These are phyloP conservation scores for Linderniella brevidens DNA, from an alignment of 257 asterid genomes.

Conservation along the genomic window DNA sequence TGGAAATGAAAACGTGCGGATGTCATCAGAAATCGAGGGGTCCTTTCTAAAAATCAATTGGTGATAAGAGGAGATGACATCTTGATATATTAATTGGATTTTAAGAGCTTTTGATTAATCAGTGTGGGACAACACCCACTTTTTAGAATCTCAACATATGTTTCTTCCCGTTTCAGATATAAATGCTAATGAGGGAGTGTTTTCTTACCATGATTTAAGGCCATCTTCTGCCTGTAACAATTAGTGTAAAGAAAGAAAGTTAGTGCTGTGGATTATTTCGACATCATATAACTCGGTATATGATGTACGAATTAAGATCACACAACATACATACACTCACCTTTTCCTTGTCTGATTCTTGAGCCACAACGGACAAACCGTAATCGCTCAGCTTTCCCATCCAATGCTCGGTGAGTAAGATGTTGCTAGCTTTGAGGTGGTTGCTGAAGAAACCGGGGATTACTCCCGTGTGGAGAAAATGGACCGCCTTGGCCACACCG, in stretches of 20 bases:
- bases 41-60: not conserved
- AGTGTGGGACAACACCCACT: no score
- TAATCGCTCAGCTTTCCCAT: constrained; percentile 60
- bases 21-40: not conserved
- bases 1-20: constrained; percentile 14
- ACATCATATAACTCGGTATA: constrained; percentile 1
- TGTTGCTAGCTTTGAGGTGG: constrained; percentile 37
- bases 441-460: constrained; percentile 51
- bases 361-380: constrained; percentile 46
- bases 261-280: constrained; percentile 3
- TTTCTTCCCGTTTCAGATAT: no score
- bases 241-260: constrained; percentile 2
- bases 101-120: no score
- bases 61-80: no score
- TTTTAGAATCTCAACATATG: no score
- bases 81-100: no score
- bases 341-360: constrained; percentile 26
- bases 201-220: constrained; percentile 32
- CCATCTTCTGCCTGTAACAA: constrained; percentile 33
- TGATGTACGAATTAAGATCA: not conserved
- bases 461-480: constrained; percentile 67
- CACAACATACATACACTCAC: constrained; percentile 13
- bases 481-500: constrained; percentile 61
- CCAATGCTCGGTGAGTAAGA: constrained; percentile 36
- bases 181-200: not conserved